Conservation (phyloP, 2,329 filamentous ascomycete species). For the Neoscytalidium dimidiatum region DNA sequence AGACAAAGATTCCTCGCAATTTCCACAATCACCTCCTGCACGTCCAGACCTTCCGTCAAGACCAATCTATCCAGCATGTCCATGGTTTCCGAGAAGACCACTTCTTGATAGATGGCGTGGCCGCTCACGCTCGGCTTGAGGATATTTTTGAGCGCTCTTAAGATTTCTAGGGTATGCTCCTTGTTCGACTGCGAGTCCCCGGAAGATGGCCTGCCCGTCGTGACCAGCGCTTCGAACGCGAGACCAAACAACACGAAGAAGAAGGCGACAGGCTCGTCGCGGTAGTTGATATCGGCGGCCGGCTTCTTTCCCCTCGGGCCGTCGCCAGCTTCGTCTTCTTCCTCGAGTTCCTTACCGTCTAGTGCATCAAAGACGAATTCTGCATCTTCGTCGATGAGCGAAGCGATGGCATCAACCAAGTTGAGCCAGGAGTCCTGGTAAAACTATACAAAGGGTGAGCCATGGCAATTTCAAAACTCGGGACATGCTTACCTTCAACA, state of each 20-base stretch:
- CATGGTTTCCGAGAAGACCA: slow-evolving; percentile 96
- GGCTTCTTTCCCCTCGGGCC: slow-evolving; percentile 28
- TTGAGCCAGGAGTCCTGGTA: slow-evolving; percentile 98
- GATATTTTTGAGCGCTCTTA: slow-evolving; percentile 92
- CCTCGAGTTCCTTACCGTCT: slow-evolving; percentile 69
- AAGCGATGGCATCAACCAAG: slow-evolving; percentile 94
- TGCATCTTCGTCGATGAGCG: slow-evolving; percentile 95
- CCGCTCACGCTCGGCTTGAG: slow-evolving; percentile 91
- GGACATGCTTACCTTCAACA: slow-evolving; percentile 63
- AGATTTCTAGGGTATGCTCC: slow-evolving; percentile 82
- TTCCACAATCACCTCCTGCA: slow-evolving; percentile 90
- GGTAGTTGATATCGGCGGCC: slow-evolving; percentile 82
- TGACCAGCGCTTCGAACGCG: slow-evolving; percentile 91
- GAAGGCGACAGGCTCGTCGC: slow-evolving; percentile 96
- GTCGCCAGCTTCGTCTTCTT: slow-evolving; percentile 23
- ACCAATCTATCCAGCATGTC: slow-evolving; percentile 91
- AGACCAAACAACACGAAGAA: slow-evolving; percentile 98
- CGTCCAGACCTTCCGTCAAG: slow-evolving; percentile 83
- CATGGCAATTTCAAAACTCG: neutral
- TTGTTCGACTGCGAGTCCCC: slow-evolving; percentile 47
- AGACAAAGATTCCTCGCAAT: slow-evolving; percentile 89
- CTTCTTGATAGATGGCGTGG: slow-evolving; percentile 93
- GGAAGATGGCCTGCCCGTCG: slow-evolving; percentile 63
- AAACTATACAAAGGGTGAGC: slow-evolving; percentile 55
- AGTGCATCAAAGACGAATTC: slow-evolving; percentile 96